Evolutionary conservation across 768 basidiomycete genomes (phyloP).

Genomic region (Mycena polygramma): DNA sequence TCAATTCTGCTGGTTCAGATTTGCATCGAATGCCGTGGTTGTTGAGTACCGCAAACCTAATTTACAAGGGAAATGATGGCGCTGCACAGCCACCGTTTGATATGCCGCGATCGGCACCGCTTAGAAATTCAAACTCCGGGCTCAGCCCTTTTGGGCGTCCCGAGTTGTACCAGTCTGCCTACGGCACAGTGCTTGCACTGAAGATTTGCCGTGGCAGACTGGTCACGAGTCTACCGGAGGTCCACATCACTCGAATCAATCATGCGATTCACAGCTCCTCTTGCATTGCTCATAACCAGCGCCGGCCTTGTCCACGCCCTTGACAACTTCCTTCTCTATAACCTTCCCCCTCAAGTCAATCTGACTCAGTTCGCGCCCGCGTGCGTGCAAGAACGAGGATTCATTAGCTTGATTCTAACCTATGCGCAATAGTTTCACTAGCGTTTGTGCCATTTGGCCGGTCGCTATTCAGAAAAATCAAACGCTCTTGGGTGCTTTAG

Average conservation of each 20-base stretch:
- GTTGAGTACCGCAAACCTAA: too few relatives aligned
- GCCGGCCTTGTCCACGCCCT: conserved; percentile 21
- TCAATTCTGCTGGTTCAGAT: too few relatives aligned
- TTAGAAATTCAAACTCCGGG: too few relatives aligned
- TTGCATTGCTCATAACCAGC: conserved; percentile 19
- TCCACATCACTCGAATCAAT: conserved; percentile 9
- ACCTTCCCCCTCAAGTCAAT: conserved; percentile 20
- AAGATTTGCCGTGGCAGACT: too few relatives aligned
- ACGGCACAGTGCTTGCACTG: too few relatives aligned
- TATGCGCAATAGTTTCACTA: conserved; percentile 11
- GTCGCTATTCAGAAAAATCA: conserved; percentile 5
- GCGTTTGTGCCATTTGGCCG: conserved; percentile 17
- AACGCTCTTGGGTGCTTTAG: conserved; percentile 17
- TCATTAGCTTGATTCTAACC: conserved; percentile 11
- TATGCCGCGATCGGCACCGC: too few relatives aligned
- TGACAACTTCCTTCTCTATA: conserved; percentile 22
- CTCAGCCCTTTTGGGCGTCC: too few relatives aligned
- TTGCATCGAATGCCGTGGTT: too few relatives aligned
- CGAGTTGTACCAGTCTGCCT: too few relatives aligned
- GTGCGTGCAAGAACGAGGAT: conserved; percentile 17
- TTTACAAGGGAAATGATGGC: too few relatives aligned
- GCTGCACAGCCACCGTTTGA: too few relatives aligned
- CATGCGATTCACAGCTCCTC: conserved; percentile 27
- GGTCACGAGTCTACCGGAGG: too few relatives aligned
- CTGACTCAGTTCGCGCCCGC: conserved; percentile 11